Conservation (phyloP, 1,284 basidiomycete species). For the Cronartium quercuum region DNA sequence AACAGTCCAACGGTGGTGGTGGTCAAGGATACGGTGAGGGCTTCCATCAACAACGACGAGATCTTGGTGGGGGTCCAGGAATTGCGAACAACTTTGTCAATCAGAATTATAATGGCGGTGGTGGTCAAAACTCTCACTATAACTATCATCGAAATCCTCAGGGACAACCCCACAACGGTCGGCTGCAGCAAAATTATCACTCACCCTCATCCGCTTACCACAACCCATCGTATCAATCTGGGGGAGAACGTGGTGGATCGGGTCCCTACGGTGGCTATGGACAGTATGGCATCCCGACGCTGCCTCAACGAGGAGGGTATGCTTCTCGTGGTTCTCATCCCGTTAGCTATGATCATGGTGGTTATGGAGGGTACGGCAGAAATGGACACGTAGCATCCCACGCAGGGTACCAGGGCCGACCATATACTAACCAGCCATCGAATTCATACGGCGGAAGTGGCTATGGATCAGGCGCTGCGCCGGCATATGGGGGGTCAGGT, state of each 20-base stretch:
- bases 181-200: no score
- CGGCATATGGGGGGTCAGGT: neutral
- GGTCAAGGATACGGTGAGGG: neutral
- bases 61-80: constrained; percentile 30
- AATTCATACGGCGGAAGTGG: neutral
- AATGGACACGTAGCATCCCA: neutral
- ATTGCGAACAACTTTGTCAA: constrained; percentile 2
- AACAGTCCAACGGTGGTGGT: constrained; percentile 50
- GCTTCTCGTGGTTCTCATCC: neutral
- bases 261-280: neutral
- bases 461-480: neutral
- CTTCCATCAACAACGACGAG: constrained; percentile 36
- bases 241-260: neutral
- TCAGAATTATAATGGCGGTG: constrained; percentile 2
- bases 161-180: neutral
- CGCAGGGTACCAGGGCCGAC: neutral
- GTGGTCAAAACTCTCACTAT: constrained; percentile 16
- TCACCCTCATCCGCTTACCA: constrained; percentile 2
- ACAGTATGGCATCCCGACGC: no score
- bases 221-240: neutral
- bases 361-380: neutral
- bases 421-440: neutral
- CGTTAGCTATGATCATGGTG: neutral
- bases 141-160: neutral
- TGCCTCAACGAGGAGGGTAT: neutral